phyloP scores from a whole-genome alignment of 495 filamentous ascomycete species.

The Articulospora tetracladia region DNA sequence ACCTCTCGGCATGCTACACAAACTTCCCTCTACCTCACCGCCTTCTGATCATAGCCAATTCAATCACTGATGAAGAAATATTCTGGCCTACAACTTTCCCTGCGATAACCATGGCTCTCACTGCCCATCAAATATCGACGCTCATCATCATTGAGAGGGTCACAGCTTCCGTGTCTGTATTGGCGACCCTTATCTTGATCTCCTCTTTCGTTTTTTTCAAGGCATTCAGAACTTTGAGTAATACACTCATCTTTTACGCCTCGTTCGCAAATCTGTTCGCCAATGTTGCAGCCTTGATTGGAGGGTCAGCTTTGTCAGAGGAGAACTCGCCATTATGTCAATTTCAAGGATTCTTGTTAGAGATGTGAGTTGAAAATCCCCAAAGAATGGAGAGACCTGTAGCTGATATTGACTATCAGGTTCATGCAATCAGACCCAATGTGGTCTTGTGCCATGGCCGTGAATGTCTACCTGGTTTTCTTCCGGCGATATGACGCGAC shows the following conservation, averaged over 20 bases:
- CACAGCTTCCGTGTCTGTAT: conserved; percentile 56
- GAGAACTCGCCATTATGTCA: conserved; percentile 57
- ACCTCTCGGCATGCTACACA: too few relatives aligned
- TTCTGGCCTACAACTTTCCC: not conserved
- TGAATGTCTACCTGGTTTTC: conserved; percentile 83
- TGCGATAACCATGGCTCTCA: not conserved
- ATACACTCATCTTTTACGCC: conserved; percentile 78
- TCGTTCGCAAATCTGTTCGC: conserved; percentile 78
- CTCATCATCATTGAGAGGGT: conserved; percentile 37
- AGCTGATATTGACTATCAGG: conserved; percentile 28
- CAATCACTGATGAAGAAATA: not conserved
- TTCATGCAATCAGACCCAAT: conserved; percentile 56
- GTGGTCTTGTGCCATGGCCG: conserved; percentile 73
- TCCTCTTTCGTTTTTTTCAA: conserved; percentile 58
- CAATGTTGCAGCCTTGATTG: conserved; percentile 73
- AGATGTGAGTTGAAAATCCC: conserved; percentile 39
- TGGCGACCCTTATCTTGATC: conserved; percentile 67
- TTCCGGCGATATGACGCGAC: conserved; percentile 66
- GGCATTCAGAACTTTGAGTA: conserved; percentile 70
- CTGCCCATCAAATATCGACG: not conserved
- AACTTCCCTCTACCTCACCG: too few relatives aligned
- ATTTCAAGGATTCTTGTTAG: conserved; percentile 72
- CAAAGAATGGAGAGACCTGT: conserved; percentile 18
- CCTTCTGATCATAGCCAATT: not conserved
- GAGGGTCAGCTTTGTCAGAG: conserved; percentile 48